Evolutionary conservation across 164 flowering plant species (phyloP).

Genomic region (Liriodendron chinense): DNA sequence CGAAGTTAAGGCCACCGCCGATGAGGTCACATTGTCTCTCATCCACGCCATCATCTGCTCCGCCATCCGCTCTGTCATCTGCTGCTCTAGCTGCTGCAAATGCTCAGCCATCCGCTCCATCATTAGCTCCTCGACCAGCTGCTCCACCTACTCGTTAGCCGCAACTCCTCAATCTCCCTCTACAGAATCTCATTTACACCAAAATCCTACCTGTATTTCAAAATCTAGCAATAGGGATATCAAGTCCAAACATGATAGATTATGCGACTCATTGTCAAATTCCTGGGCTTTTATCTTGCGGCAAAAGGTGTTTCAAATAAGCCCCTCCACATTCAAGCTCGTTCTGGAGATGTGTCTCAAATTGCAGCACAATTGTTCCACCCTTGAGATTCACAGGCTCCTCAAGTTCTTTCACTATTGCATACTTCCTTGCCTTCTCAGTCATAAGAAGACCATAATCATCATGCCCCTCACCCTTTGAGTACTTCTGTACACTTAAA

Average conservation of each 20-base stretch:
- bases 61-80: too few species aligned
- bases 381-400: constrained; percentile 64
- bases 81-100: too few species aligned
- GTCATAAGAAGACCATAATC: constrained; percentile 96
- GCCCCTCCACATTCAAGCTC: constrained; percentile 99
- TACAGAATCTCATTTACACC: too few species aligned
- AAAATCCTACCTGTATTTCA: too few species aligned
- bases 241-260: constrained; percentile 97
- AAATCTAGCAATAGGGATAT: too few species aligned
- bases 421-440: constrained; percentile 89
- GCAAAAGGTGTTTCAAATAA: constrained; percentile 87
- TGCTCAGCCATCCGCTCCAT: too few species aligned
- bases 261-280: constrained; percentile 88
- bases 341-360: constrained; percentile 81
- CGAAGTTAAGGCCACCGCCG: too few species aligned
- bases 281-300: constrained; percentile 85
- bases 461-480: constrained; percentile 96
- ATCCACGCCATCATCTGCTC: too few species aligned
- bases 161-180: too few species aligned
- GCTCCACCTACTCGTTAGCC: too few species aligned
- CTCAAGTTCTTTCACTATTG: constrained; percentile 87
- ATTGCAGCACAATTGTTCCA: constrained; percentile 73
- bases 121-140: too few species aligned
- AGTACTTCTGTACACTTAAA: constrained; percentile 88
- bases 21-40: too few species aligned